These are phyloP conservation scores for Carex myosuroides DNA, from an alignment of 176 grass and related monocot species.

Conservation along the genomic window DNA sequence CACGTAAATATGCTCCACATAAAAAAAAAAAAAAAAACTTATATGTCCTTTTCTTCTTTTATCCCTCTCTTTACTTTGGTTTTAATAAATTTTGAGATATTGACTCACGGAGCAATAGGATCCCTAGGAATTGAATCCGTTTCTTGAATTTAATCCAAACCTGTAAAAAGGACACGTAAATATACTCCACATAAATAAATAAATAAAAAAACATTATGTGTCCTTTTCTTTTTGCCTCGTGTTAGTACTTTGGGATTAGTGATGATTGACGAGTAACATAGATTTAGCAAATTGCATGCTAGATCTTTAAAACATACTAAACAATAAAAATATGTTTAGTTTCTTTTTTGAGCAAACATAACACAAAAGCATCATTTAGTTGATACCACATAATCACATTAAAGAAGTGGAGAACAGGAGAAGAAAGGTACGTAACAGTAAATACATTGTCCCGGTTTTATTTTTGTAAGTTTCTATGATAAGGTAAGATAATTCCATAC, in stretches of 20 bases:
- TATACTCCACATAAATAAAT: too few species aligned
- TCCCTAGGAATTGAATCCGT: too few species aligned
- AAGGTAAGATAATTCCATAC: background rate
- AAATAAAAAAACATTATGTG: too few species aligned
- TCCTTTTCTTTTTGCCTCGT: background rate
- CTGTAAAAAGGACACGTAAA: too few species aligned
- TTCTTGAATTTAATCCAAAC: too few species aligned
- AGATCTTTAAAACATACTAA: background rate
- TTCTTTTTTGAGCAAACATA: background rate
- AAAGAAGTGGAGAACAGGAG: background rate
- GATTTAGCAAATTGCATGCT: background rate
- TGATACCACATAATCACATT: background rate
- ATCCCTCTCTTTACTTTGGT: too few species aligned
- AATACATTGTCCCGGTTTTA: background rate
- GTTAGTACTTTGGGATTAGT: background rate
- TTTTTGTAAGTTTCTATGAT: background rate
- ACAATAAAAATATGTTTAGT: background rate
- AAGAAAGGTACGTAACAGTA: background rate
- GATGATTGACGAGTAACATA: background rate
- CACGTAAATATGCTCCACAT: background rate
- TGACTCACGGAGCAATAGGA: too few species aligned
- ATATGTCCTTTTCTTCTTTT: too few species aligned
- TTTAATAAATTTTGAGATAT: too few species aligned
- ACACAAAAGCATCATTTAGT: background rate
- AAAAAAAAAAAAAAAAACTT: background rate